Evolutionary conservation across 257 asterid genomes (phyloP).

Genomic region (Solanum commersonii): DNA sequence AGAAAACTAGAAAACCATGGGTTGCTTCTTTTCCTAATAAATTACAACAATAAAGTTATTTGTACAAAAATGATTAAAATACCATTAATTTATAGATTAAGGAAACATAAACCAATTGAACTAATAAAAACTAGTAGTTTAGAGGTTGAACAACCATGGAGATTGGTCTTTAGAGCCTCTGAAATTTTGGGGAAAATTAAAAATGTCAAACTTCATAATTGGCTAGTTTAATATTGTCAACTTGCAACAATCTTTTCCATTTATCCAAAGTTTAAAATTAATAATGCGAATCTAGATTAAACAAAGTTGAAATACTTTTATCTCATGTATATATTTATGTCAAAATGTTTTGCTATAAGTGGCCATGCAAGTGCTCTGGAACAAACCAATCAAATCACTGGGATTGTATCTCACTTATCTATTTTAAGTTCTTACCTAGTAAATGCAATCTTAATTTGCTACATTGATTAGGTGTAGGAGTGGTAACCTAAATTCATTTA

Average conservation of each 20-base stretch:
- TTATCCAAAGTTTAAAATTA: not conserved
- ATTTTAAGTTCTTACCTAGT: not conserved
- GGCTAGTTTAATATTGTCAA: not conserved
- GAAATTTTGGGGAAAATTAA: not conserved
- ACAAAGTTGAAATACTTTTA: not conserved
- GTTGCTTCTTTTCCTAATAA: not conserved
- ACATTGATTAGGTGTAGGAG: not conserved
- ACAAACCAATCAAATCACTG: not conserved
- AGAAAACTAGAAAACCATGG: not conserved
- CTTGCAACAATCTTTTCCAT: not conserved
- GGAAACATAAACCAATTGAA: not conserved
- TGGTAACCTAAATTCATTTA: not conserved
- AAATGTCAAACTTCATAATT: not conserved
- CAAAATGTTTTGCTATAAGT: not conserved
- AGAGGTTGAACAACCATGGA: not conserved
- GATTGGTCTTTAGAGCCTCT: not conserved
- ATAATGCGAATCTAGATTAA: not conserved
- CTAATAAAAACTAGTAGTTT: not conserved
- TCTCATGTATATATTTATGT: not conserved
- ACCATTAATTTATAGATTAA: not conserved
- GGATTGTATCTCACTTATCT: not conserved
- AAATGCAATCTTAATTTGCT: not conserved
- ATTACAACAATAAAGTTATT: not conserved
- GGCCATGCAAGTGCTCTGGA: not conserved
- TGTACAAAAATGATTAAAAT: not conserved